Conservation (phyloP, 1,139 yeast genomes). For the Nakaseomyces kungkrabaensis region DNA sequence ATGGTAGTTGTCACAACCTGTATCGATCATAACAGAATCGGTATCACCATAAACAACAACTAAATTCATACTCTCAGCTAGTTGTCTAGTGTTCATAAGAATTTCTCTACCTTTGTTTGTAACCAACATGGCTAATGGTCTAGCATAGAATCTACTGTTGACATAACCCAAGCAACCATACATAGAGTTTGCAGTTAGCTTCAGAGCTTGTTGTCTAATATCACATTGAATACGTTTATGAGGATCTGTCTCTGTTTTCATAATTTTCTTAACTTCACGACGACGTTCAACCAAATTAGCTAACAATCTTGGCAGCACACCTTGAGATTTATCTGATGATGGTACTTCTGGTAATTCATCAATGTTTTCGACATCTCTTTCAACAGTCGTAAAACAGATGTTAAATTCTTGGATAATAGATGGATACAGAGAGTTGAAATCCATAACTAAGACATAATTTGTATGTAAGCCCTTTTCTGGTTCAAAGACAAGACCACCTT, state of each 20-base stretch:
- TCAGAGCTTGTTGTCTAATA: constrained; percentile 90
- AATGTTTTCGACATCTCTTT: constrained; percentile 53
- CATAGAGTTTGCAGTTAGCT: constrained; percentile 97
- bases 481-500: constrained; percentile 95
- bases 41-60: constrained; percentile 97
- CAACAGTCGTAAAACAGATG: constrained; percentile 93
- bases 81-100: constrained; percentile 81
- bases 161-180: constrained; percentile 96
- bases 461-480: constrained; percentile 94
- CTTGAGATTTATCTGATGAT: constrained; percentile 45
- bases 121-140: constrained; percentile 91
- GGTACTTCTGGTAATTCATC: constrained; percentile 71
- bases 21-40: constrained; percentile 97
- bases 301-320: constrained; percentile 79
- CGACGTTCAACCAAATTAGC: constrained; percentile 84
- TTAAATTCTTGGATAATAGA: constrained; percentile 95
- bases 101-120: constrained; percentile 95
- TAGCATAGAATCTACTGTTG: constrained; percentile 87
- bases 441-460: constrained; percentile 87
- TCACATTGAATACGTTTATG: constrained; percentile 74
- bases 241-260: constrained; percentile 64
- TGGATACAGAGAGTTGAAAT: constrained; percentile 94
- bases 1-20: constrained; percentile 56
- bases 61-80: constrained; percentile 76
- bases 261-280: constrained; percentile 78